phyloP scores from a whole-genome alignment of 73 alveolate species.

The Paramecium pentaurelia region DNA sequence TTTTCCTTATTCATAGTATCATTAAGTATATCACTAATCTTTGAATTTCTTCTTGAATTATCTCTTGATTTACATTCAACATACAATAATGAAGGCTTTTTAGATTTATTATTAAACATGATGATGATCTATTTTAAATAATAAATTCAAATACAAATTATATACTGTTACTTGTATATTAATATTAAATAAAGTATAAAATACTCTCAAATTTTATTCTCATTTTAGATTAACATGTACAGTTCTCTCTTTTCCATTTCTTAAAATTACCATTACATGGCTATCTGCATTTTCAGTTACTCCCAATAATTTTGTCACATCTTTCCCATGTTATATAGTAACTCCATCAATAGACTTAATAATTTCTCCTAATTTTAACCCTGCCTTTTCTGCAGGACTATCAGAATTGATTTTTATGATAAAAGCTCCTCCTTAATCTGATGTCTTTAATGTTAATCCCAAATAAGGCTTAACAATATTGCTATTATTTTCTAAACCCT shows the following conservation, averaged over 20 bases:
- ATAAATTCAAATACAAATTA: slow-evolving; percentile 15
- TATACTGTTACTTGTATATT: slow-evolving; percentile 17
- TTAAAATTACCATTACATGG: background rate
- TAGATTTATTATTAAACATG: background rate
- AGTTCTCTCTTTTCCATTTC: background rate
- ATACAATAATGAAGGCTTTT: background rate
- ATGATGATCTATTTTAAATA: background rate
- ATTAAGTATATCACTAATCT: background rate
- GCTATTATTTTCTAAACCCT: background rate
- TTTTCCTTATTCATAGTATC: slow-evolving; percentile 21
- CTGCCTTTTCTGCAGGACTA: slow-evolving; percentile 48
- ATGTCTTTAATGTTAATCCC: background rate
- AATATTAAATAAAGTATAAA: background rate
- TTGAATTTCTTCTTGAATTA: slow-evolving; percentile 3
- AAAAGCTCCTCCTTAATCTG: slow-evolving; percentile 54
- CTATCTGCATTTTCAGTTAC: background rate
- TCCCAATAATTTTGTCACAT: slow-evolving; percentile 28
- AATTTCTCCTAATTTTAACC: slow-evolving; percentile 52
- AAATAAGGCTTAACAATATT: background rate
- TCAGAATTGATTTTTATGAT: slow-evolving; percentile 47
- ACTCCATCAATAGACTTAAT: slow-evolving; percentile 38
- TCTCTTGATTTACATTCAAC: slow-evolving; percentile 24
- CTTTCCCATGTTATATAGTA: slow-evolving; percentile 41
- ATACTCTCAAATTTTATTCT: background rate
- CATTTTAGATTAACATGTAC: background rate